Evolutionary conservation across 1,139 yeast genomes (phyloP).

Genomic region (Pneumocystis murina): DNA sequence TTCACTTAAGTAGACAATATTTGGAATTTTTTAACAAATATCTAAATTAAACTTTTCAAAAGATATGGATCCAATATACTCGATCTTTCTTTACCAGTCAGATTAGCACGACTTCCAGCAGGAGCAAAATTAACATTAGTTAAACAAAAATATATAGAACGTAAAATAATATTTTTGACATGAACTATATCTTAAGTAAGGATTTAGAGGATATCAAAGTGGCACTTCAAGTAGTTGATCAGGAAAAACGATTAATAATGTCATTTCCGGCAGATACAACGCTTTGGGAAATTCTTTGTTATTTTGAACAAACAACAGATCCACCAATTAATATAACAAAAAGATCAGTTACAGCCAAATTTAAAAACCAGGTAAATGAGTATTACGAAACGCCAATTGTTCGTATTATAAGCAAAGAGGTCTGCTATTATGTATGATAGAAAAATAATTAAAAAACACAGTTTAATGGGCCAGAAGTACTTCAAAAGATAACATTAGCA

Average conservation of each 20-base stretch:
- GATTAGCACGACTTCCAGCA: conserved; percentile 11
- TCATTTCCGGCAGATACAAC: conserved; percentile 1
- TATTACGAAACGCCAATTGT: conserved; percentile 8
- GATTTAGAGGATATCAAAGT: neutral
- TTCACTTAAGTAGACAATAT: conserved; percentile 1
- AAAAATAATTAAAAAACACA: neutral
- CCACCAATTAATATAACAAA: neutral
- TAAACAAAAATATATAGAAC: neutral
- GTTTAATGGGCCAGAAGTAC: neutral
- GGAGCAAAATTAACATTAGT: conserved; percentile 10
- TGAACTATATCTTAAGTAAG: no score
- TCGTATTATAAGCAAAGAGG: conserved; percentile 6
- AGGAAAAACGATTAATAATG: neutral
- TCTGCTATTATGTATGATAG: neutral
- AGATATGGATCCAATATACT: conserved; percentile 5
- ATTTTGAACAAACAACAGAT: conserved; percentile 2
- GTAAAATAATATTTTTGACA: neutral
- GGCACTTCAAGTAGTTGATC: conserved; percentile 7
- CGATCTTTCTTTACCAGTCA: conserved; percentile 11
- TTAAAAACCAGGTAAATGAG: neutral
- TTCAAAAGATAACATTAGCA: neutral
- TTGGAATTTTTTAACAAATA: neutral
- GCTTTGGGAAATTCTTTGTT: conserved; percentile 2
- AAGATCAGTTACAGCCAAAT: neutral
- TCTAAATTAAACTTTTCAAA: neutral